Evolutionary conservation across 2,329 filamentous ascomycete species (phyloP), one percentile per base, ranked within the genome.

Genomic region (Fusarium protoensiforme): DNA sequence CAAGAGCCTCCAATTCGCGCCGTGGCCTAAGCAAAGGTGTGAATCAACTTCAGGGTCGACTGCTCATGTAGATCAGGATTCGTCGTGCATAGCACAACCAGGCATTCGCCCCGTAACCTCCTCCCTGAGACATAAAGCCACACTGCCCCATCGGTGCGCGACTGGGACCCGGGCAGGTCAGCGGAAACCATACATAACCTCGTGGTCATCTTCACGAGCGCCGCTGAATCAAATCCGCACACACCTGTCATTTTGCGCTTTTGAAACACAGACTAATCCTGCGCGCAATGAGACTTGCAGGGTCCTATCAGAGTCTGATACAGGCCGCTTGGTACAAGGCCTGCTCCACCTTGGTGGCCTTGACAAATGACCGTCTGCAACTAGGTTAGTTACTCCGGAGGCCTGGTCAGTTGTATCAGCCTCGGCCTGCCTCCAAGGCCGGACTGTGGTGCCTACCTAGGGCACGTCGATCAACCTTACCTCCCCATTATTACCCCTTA

Each of bases 121-220:
- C 61, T 67, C 57, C 39, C 48, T 71, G 62, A 71, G 48, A 73
- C 56, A 73, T 54, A 8, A 61, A 73, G 35, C 56, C 70, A 71
- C 63, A 31, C 46, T 53, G 46, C 53, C 63, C 33, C 62, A 58
- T 64, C 65, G 48, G 41, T 43, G 67, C 54, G 38, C 69, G 69
- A 59, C 43, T 24, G 56, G 56, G 61, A 57, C 33, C 41, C 54
- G 43, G 48, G 27, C 59, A 41, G 61, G 54, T 46, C 36, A 54
- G 57, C 36, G 59, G 57, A 51, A 68, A 65, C 11, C 22, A 31
- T 31, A 41, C 27, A 39, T 31, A 41, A 41, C 53, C 38, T 56
- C 51, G 24, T 61, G 60, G 63, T 61, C 59, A 60, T 36, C 46
- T 60, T 71, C 70, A 56, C 43, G 43, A 64, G 35, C 22, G 48